Evolutionary conservation across 805 yeast species (phyloP), one percentile per base, ranked within the genome.

Genomic region (Peterozyma xylosa): DNA sequence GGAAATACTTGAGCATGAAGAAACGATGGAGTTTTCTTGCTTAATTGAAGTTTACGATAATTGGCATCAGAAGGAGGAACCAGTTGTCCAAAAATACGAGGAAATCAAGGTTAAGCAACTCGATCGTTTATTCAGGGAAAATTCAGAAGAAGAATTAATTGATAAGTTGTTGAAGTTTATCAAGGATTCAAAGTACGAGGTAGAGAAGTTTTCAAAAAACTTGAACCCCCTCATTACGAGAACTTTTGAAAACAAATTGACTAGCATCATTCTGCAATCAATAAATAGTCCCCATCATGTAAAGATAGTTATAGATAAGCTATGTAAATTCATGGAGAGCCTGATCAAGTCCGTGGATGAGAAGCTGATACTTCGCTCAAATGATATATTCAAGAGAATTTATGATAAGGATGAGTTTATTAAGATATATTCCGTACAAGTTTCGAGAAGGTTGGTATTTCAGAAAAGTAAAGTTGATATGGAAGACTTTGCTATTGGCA

Each of bases 391-490:
- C 56, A 60, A 64, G 33, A 54, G 58, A 9, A 42, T 69, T 5
- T 52, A 56, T 39, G 64, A 60, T 50, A 69, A 69, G 42, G 50
- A 47, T 29, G 64, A 59, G 13, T 67, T 68, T 42, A 45, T 65
- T 3, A 37, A 48, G 1, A 45, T 49, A 2, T 69, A 66, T 50
- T 61, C 60, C 43, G 54, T 54, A 34, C 69, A 66, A 34, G 53
- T 69, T n/a, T 64, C 71, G 3, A 58, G 57, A 40, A 50, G 74
- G 42, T 53, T 69, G 39, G 53, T 68, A 35, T 41, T 63, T 21
- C 53, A 55, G 29, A 57, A 51, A 32, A 51, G 50, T 6, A 37
- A 36, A 9, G 39, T 57, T 7, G 41, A 54, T 16, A 41, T 33
- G n/a, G 41, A 54, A 16, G 43, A 45, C 1, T 41, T 50, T 11